Evolutionary conservation across 352 stramenopile species (phyloP).

Genomic region (Globisporangium yorkense): DNA sequence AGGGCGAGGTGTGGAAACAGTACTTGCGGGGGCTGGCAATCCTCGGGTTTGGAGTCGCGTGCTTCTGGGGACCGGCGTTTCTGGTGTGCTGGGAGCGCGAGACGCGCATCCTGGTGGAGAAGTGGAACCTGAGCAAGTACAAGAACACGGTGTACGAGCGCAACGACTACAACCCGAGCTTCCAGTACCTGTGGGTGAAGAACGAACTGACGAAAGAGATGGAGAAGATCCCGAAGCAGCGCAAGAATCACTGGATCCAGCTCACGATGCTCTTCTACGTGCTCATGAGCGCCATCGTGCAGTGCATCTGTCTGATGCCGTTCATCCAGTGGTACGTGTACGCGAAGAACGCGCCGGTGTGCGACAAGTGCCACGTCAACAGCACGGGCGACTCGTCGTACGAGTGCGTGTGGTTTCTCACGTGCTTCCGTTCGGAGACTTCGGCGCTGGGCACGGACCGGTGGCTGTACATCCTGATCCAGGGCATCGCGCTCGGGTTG

Average conservation of each 20-base stretch:
- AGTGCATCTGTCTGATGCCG: conserved; percentile 77
- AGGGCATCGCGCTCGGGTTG: conserved; percentile 74
- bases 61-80: conserved; percentile 81
- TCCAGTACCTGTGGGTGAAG: conserved; percentile 84
- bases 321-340: conserved; percentile 91
- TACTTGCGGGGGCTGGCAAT: conserved; percentile 69
- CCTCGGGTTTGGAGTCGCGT: conserved; percentile 65
- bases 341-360: conserved; percentile 78
- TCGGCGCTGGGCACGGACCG: conserved; percentile 79
- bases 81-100: conserved; percentile 83
- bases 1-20: conserved; percentile 48
- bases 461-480: conserved; percentile 87
- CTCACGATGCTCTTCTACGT: conserved; percentile 86
- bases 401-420: conserved; percentile 75
- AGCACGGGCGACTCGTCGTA: conserved; percentile 35
- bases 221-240: conserved; percentile 81
- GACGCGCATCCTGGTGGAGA: conserved; percentile 82
- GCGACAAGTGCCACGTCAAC: conserved; percentile 41
- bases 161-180: conserved; percentile 82
- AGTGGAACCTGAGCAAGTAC: conserved; percentile 86
- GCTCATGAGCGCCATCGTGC: conserved; percentile 59
- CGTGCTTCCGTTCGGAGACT: conserved; percentile 69
- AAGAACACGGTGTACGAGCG: conserved; percentile 87
- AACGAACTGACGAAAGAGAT: conserved; percentile 86
- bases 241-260: conserved; percentile 83